Percentiles rank a stretch among this genome's conserved stretches.
Conservation (phyloP, 1,139 yeast genomes). For the Hyphopichia fennica region DNA sequence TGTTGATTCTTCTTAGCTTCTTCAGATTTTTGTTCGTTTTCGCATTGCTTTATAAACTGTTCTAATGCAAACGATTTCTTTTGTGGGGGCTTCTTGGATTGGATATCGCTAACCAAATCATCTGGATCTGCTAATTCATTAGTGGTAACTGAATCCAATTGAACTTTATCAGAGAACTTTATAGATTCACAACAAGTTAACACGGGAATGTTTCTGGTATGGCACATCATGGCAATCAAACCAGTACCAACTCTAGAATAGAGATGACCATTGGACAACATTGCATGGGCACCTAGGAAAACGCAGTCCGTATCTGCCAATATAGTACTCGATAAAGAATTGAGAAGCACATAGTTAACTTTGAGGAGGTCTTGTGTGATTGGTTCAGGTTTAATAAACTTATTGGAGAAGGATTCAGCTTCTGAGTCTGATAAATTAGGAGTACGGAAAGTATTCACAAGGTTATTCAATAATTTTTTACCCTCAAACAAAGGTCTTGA, state of each 20-base stretch:
- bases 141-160: constrained; percentile 88
- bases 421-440: constrained; percentile 47
- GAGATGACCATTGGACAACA: constrained; percentile 90
- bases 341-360: constrained; percentile 67
- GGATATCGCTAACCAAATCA: constrained; percentile 55
- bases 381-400: constrained; percentile 16
- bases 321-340: constrained; percentile 76
- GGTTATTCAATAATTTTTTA: constrained; percentile 62
- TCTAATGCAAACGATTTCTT: constrained; percentile 67
- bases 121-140: constrained; percentile 91
- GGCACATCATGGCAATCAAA: constrained; percentile 87
- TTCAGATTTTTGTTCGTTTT: constrained; percentile 21
- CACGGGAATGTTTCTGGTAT: constrained; percentile 86
- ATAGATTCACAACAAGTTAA: constrained; percentile 93
- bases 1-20: constrained; percentile 9
- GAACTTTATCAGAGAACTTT: constrained; percentile 94
- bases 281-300: constrained; percentile 94
- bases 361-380: constrained; percentile 39
- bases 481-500: constrained; percentile 98
- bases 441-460: constrained; percentile 39
- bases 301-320: constrained; percentile 83
- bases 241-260: constrained; percentile 97
- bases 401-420: constrained; percentile 38
- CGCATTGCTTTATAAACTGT: constrained; percentile 54
- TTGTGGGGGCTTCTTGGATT: constrained; percentile 53